Base-by-base conservation (phyloP, 768 basidiomycete genomes). In the Ramaria rubella region DNA sequence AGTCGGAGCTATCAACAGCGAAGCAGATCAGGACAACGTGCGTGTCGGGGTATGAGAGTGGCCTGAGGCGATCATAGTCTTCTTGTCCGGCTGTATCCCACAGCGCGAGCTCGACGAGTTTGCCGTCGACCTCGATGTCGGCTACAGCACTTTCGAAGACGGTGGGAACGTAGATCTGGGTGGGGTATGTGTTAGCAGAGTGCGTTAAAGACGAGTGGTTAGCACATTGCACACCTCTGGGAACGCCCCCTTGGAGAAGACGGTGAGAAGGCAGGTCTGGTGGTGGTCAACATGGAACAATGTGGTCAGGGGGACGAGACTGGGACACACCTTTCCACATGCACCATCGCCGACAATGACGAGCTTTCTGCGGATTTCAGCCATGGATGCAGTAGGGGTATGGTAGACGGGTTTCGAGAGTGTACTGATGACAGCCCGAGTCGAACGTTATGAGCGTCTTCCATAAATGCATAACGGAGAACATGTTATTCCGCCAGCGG, bases 61-160 rank as follows among this genome's bases (percentile, higher is more conserved):
- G 96, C 56, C 96, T 83, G 63, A 99, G 90, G 65, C 95, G 90
- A 73, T 98, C 96, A 72, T 98, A 98, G 72, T 98, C 96, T 75
- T 97, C 95, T 72, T 98, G 95, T 53, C 96, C 96, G 31, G 96
- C 95, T 52, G 96, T 98, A 94, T 98, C 96, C 96, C 96, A 98
- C 65, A 99, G 76, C 27, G 96, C 95, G 66, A 99, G 80, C 74
- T 99, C 96, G 65, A 98, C 94, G 69, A 94, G 91, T 77, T 95
- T 98, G 64, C 91, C 91, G 67, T 98, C 95, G 60, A 98, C 94
- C 72, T 97, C 93, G 49, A 98, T 94, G 71, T 98, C 94, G 64
- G 95, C 95, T 55, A 96, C 95, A 72, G 96, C 96, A 83, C 97
- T 97, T 81, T 99, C 96, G 65, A 98, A 99, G 51, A 99, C 96